Base-by-base conservation (phyloP, 345 rosid genomes). In the Lepidium aucheri region DNA sequence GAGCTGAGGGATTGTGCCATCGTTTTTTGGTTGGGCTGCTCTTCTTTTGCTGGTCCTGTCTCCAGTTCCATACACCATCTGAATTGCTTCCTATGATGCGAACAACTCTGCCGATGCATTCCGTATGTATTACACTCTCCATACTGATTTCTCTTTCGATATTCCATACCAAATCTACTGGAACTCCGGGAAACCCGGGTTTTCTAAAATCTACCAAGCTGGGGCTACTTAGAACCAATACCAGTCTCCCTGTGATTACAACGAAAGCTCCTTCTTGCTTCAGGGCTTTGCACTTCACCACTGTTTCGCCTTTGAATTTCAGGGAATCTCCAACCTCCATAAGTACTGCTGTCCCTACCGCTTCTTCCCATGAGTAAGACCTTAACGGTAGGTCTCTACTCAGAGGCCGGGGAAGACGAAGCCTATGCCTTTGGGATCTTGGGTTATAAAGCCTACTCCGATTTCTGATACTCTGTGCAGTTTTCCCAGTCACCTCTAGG, bases 351-450 rank as follows among this genome's bases (percentile, higher is more conserved):
- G 81, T 74, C 34, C 97, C 96, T 5, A 93, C 81, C 24, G 97
- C 98, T 77, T 93, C 96, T 78, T 87, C 98, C 91, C 94, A 86
- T 24, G 88, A 89, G 73, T 90, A 90, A 44, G 98, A 91, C 65
- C 81, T 79, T 18, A 93, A 78, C 15, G 97, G 98, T 67, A 78
- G 80, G 68, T 93, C 94, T 64, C 85, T 80, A 66, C 86, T 90
- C 46, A 93, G 70, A 74, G 83, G 93, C 69, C 97, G 78, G 0
- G 96, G 97, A 62, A 93, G 81, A 6, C 96, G 90, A 49, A 84
- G 77, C 72, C 94, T 80, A 43, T 74, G 78, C 32, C 70, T 80
- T 60, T 80, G 85, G 42, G 78, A 77, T 74, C 87, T 84, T n/a
- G 71, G 58, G 72, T 79, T 86, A 76, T 86, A 76, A 50, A 82